Evolutionary conservation across 768 basidiomycete species (phyloP).

Genomic region (Panus rudis): DNA sequence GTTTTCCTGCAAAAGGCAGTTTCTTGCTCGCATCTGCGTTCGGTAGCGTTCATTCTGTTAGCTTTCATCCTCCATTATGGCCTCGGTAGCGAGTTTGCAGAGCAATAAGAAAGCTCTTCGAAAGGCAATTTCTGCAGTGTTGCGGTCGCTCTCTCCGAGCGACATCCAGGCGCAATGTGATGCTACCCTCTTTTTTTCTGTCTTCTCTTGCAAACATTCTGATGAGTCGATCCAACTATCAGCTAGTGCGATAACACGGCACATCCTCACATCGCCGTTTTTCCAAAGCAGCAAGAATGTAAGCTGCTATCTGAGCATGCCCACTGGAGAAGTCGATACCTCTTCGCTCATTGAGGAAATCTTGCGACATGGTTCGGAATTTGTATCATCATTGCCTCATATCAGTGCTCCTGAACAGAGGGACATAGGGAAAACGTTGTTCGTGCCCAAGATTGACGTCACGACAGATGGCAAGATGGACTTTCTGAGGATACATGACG

Average conservation of each 20-base stretch:
- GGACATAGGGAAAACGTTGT: slow-evolving; percentile 58
- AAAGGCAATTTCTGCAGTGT: slow-evolving; percentile 37
- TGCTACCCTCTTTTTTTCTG: not conserved
- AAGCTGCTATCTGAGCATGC: slow-evolving; percentile 81
- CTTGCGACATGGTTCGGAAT: slow-evolving; percentile 43
- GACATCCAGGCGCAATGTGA: slow-evolving; percentile 58
- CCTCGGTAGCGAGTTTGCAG: slow-evolving; percentile 30
- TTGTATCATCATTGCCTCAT: not conserved
- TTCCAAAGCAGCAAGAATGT: slow-evolving; percentile 44
- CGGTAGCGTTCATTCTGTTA: too few relatives aligned
- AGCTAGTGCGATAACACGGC: slow-evolving; percentile 22
- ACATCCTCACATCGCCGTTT: slow-evolving; percentile 42
- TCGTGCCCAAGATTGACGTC: slow-evolving; percentile 56
- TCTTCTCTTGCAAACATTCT: not conserved
- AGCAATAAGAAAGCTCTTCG: slow-evolving; percentile 52
- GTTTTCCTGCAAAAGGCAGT: too few relatives aligned
- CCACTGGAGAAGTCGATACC: slow-evolving; percentile 62
- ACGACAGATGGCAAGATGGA: slow-evolving; percentile 47
- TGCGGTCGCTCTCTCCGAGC: slow-evolving; percentile 36
- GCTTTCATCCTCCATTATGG: too few relatives aligned
- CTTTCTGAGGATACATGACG: slow-evolving; percentile 52
- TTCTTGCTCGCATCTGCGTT: too few relatives aligned
- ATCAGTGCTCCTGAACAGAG: too few relatives aligned
- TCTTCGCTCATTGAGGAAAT: slow-evolving; percentile 42
- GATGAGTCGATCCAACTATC: not conserved